phyloP scores from a whole-genome alignment of 2,329 filamentous ascomycete genomes.

The Lecanoromycetidae sp. region DNA sequence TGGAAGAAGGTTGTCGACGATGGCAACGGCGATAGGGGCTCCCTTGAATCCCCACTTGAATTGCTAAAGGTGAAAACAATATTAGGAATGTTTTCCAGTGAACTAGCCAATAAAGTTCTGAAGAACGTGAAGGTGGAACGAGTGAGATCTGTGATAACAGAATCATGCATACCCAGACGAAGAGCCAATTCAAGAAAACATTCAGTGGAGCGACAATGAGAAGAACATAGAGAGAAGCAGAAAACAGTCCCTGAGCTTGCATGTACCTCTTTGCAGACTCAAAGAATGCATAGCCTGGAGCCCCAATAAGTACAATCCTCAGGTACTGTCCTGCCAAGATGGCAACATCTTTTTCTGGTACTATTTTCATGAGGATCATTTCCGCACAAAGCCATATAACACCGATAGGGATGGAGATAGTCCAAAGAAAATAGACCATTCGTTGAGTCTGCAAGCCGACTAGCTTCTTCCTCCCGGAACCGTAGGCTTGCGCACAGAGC shows the following conservation, averaged over 20 bases:
- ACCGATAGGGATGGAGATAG: conserved; percentile 59
- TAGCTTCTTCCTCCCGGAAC: conserved; percentile 76
- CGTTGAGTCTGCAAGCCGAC: conserved; percentile 74
- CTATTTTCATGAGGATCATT: conserved; percentile 50
- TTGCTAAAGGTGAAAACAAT: conserved; percentile 28
- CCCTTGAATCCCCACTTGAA: conserved; percentile 60
- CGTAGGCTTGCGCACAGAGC: conserved; percentile 85
- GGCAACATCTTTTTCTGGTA: conserved; percentile 61
- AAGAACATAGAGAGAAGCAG: conserved; percentile 69
- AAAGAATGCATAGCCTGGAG: conserved; percentile 64
- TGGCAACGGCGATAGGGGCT: conserved; percentile 63
- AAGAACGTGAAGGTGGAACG: background rate
- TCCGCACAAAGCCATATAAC: conserved; percentile 60
- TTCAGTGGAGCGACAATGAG: conserved; percentile 74
- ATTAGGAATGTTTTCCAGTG: too few relatives aligned
- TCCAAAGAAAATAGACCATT: conserved; percentile 66
- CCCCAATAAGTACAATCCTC: conserved; percentile 55
- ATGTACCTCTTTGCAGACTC: conserved; percentile 75
- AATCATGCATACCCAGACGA: conserved; percentile 58
- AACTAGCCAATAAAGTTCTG: conserved; percentile 19
- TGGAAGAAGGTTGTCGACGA: conserved; percentile 65
- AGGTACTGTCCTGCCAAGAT: conserved; percentile 61
- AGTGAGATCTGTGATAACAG: background rate
- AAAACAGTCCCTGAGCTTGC: conserved; percentile 79
- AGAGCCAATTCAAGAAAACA: conserved; percentile 65